phyloP scores from a whole-genome alignment of 331 rosid species.

The Pyrus hybrid region DNA sequence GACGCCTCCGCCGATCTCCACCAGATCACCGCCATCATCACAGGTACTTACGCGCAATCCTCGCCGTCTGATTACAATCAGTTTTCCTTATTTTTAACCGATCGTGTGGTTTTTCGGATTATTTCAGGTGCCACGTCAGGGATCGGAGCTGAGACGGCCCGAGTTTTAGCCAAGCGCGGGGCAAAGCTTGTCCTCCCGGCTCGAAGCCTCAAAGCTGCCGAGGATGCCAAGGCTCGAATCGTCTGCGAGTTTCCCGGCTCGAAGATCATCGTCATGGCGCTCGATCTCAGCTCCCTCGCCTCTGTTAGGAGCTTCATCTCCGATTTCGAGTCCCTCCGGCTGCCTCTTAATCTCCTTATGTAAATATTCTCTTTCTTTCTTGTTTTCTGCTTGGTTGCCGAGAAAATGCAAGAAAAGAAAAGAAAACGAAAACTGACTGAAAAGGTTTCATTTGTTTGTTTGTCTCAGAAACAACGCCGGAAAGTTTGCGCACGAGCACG shows the following conservation, averaged over 20 bases:
- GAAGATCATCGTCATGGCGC: conserved; percentile 52
- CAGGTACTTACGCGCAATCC: conserved; percentile 32
- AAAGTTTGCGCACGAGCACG: conserved; percentile 63
- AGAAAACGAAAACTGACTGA: background rate
- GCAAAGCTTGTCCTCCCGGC: conserved; percentile 71
- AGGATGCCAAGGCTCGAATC: conserved; percentile 58
- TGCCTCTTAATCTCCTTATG: conserved; percentile 88
- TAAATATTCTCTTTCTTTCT: conserved; percentile 7
- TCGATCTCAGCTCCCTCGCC: conserved; percentile 74
- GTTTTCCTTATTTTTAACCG: background rate
- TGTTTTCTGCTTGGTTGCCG: conserved; percentile 1
- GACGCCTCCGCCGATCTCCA: conserved; percentile 31
- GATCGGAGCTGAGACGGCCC: conserved; percentile 87
- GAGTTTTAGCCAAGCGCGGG: conserved; percentile 74
- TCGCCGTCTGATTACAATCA: background rate
- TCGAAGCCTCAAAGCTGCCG: conserved; percentile 61
- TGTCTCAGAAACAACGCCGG: conserved; percentile 79
- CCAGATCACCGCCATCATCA: conserved; percentile 70
- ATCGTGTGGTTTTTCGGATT: background rate
- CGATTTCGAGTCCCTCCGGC: conserved; percentile 43
- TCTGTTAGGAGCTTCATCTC: conserved; percentile 57
- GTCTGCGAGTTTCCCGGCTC: conserved; percentile 47
- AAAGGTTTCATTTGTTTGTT: background rate
- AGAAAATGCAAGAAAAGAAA: background rate
- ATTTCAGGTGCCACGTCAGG: conserved; percentile 79